Conservation (phyloP, 805 yeast genomes). For the Candida ipomoeae region DNA sequence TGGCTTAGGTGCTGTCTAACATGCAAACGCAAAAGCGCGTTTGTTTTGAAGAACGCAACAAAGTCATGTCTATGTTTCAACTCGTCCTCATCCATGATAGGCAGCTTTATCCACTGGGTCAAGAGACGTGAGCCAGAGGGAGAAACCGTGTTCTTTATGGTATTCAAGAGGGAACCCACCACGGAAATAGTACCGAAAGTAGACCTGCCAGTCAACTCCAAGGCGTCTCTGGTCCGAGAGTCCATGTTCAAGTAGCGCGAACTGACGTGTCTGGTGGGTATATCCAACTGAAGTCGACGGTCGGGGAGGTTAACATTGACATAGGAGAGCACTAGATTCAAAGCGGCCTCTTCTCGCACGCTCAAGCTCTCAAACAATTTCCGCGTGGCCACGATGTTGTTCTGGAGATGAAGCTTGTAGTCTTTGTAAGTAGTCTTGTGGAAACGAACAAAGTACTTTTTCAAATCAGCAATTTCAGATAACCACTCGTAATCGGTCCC, state of each 20-base stretch:
- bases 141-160: slow-evolving; percentile 71
- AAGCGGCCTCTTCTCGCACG: slow-evolving; percentile 55
- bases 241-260: slow-evolving; percentile 69
- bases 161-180: slow-evolving; percentile 69
- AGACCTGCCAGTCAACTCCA: slow-evolving; percentile 62
- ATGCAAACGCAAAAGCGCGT: slow-evolving; percentile 17
- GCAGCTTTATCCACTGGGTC: slow-evolving; percentile 78
- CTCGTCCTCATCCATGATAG: slow-evolving; percentile 56
- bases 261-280: slow-evolving; percentile 58
- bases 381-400: slow-evolving; percentile 34
- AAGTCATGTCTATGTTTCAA: slow-evolving; percentile 48
- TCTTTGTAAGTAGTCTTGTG: slow-evolving; percentile 35
- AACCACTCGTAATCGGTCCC: slow-evolving; percentile 49
- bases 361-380: slow-evolving; percentile 32
- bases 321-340: slow-evolving; percentile 58
- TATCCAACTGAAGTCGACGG: slow-evolving; percentile 54
- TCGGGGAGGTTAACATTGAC: slow-evolving; percentile 71
- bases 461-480: slow-evolving; percentile 54
- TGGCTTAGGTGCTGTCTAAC: slow-evolving; percentile 37
- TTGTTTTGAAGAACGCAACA: slow-evolving; percentile 29
- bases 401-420: slow-evolving; percentile 29
- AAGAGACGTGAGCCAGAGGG: slow-evolving; percentile 78
- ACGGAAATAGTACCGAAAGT: slow-evolving; percentile 43
- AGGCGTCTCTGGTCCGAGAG: slow-evolving; percentile 68
- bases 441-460: slow-evolving; percentile 56